Conservation (phyloP, 257 asterid species). For the Nicotiana noctiflora region DNA sequence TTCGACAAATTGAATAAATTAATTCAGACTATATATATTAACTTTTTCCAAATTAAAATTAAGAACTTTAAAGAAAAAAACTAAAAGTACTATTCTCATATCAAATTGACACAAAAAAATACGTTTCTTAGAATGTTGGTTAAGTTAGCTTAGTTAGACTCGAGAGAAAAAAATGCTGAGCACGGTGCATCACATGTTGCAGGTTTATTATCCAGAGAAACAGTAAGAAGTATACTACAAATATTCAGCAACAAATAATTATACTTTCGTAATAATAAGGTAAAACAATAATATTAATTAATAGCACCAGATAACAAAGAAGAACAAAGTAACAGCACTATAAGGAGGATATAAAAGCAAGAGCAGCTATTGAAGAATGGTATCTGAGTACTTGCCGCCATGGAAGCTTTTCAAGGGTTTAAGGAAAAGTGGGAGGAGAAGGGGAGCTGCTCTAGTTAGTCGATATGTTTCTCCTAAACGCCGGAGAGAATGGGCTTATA, state of each 20-base stretch:
- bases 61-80: no score
- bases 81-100: no score
- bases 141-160: not conserved
- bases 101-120: not conserved
- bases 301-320: not conserved
- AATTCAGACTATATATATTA: no score
- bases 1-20: no score
- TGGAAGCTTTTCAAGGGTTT: constrained; percentile 8
- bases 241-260: not conserved
- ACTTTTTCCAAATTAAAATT: no score
- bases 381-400: constrained; percentile 3
- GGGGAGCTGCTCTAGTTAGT: not conserved
- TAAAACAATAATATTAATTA: not conserved
- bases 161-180: not conserved
- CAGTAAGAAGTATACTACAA: not conserved
- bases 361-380: not conserved
- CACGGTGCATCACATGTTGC: not conserved
- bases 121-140: not conserved
- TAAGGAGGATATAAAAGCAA: not conserved
- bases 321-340: not conserved
- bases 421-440: not conserved
- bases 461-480: not conserved
- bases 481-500: not conserved
- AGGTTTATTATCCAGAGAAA: not conserved
- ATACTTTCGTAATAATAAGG: not conserved